Percentiles rank a stretch among this genome's conserved stretches.
Conservation (phyloP, 2,329 filamentous ascomycete species). For the Paecilomyces dactylethromorphus region DNA sequence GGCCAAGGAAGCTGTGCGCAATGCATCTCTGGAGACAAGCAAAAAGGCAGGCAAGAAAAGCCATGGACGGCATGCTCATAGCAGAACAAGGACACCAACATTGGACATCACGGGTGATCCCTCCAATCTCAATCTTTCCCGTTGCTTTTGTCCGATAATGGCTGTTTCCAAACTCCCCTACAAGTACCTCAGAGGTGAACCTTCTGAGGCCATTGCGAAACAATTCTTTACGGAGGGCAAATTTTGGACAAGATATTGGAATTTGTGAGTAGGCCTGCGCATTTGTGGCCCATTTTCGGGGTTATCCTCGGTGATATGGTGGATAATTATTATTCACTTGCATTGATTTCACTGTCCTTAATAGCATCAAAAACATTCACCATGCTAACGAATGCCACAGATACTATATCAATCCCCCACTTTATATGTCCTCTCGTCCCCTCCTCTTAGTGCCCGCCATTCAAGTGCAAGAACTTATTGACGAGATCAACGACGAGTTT, state of each 20-base stretch:
- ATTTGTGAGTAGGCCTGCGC: slow-evolving; percentile 56
- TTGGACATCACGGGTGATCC: slow-evolving; percentile 4
- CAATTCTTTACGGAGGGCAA: slow-evolving; percentile 36
- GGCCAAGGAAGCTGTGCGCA: not conserved
- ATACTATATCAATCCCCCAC: slow-evolving; percentile 59
- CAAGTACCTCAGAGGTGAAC: slow-evolving; percentile 29
- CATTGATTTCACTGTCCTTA: not conserved
- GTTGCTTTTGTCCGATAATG: slow-evolving; percentile 33
- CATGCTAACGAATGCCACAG: slow-evolving; percentile 32
- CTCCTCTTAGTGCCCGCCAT: slow-evolving; percentile 60
- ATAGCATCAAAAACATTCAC: not conserved
- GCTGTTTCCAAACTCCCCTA: slow-evolving; percentile 38
- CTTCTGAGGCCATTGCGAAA: slow-evolving; percentile 26
- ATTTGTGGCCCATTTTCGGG: not conserved
- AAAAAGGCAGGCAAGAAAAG: not conserved
- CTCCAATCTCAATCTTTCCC: slow-evolving; percentile 4
- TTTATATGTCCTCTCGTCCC: slow-evolving; percentile 42
- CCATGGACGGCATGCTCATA: not conserved
- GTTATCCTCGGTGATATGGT: not conserved
- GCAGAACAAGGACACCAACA: not conserved
- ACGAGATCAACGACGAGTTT: slow-evolving; percentile 54
- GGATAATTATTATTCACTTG: not conserved
- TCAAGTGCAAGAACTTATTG: slow-evolving; percentile 61
- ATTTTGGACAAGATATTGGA: slow-evolving; percentile 58
- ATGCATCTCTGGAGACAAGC: not conserved